A percentile compares a stretch with the other conserved stretches of the same genome.
Evolutionary conservation across 208 protist species (phyloP).

Genomic region (Naegleria lovaniensis): DNA sequence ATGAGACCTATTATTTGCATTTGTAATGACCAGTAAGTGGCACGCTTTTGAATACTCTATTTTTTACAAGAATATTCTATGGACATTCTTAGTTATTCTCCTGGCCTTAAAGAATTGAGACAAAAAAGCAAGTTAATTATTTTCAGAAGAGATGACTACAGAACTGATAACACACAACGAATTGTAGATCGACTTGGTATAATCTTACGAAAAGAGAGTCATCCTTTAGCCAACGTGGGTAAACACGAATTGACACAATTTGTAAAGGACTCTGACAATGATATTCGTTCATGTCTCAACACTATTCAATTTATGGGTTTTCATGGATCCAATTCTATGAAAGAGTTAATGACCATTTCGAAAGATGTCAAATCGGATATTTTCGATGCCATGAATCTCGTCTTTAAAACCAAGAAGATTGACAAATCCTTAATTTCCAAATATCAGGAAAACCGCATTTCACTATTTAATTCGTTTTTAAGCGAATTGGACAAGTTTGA

Average conservation of each 20-base stretch:
- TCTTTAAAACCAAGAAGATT: slow-evolving; percentile 4
- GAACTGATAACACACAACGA: background rate
- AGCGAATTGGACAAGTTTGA: background rate
- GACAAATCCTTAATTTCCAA: background rate
- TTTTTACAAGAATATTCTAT: too few species aligned
- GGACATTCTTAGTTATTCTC: slow-evolving; percentile 24
- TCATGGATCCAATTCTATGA: background rate
- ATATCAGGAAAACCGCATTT: background rate
- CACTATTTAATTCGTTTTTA: background rate
- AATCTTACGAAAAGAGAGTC: background rate
- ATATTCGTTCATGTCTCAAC: slow-evolving; percentile 26
- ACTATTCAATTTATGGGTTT: slow-evolving; percentile 4
- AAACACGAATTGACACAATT: background rate
- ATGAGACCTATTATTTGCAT: slow-evolving; percentile 21
- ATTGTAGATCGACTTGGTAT: background rate
- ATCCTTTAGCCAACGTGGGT: background rate
- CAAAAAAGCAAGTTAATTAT: background rate
- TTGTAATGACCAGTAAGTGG: slow-evolving; percentile 16
- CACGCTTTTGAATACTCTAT: too few species aligned
- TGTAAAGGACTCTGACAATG: background rate
- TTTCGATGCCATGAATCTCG: background rate
- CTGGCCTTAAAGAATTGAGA: background rate
- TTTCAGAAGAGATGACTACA: background rate
- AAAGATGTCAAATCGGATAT: slow-evolving; percentile 1
- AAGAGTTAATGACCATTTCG: background rate